These are phyloP conservation scores for Wickerhamomyces canadensis DNA, from an alignment of 805 yeast species.

Conservation along the genomic window DNA sequence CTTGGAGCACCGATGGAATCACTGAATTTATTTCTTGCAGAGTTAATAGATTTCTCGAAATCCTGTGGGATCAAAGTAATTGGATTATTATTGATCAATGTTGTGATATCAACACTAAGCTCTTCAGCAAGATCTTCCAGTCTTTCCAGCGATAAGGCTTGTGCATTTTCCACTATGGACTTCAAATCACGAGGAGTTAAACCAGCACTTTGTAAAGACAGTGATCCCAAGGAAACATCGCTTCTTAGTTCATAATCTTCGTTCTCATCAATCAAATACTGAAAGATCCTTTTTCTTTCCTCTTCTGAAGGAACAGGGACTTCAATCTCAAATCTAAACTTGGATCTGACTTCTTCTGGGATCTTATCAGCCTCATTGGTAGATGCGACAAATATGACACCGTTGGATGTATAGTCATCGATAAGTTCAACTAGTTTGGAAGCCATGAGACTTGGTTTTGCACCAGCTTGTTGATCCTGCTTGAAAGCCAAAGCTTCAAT, in stretches of 20 bases:
- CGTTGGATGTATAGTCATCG: conserved; percentile 42
- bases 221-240: conserved; percentile 48
- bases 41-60: conserved; percentile 64
- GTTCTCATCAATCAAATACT: conserved; percentile 36
- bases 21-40: conserved; percentile 81
- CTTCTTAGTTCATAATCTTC: conserved; percentile 28
- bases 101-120: conserved; percentile 5
- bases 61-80: conserved; percentile 52
- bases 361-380: conserved; percentile 63
- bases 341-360: conserved; percentile 58
- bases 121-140: conserved; percentile 27
- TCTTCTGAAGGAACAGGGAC: conserved; percentile 72
- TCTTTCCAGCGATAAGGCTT: conserved; percentile 49
- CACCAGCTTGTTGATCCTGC: conserved; percentile 50
- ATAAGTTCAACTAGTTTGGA: conserved; percentile 54
- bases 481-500: conserved; percentile 70
- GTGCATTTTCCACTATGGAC: conserved; percentile 65
- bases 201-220: conserved; percentile 90
- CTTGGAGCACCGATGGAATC: conserved; percentile 96
- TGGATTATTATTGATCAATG: conserved; percentile 39
- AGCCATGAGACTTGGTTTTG: conserved; percentile 25
- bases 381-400: conserved; percentile 57
- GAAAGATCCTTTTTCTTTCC: conserved; percentile 65
- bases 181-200: conserved; percentile 77
- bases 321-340: conserved; percentile 70